Conservation (phyloP, 345 rosid species). For the Cochlearia excelsa region DNA sequence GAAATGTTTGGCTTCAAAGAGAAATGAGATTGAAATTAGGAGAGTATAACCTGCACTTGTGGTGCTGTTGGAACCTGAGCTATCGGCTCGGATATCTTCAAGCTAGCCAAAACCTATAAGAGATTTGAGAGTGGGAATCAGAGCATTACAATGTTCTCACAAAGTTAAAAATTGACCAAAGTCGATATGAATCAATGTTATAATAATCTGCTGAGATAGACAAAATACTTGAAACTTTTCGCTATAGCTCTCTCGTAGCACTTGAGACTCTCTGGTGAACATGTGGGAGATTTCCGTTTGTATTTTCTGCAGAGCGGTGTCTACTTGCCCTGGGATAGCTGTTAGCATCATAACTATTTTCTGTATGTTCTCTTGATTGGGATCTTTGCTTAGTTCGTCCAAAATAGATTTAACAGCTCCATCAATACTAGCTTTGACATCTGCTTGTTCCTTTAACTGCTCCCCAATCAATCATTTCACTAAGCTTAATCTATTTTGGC, state of each 20-base stretch:
- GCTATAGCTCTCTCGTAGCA: conserved; percentile 21
- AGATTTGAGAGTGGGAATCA: conserved; percentile 13
- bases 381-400: conserved; percentile 53
- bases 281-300: conserved; percentile 52
- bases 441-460: conserved; percentile 70
- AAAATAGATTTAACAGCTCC: conserved; percentile 60
- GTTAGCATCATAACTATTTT: conserved; percentile 48
- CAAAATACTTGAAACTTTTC: background rate
- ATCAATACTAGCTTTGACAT: conserved; percentile 51
- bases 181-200: conserved; percentile 5
- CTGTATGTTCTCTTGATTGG: conserved; percentile 48
- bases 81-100: conserved; percentile 40
- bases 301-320: conserved; percentile 48
- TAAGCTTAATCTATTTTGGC: conserved; percentile 20
- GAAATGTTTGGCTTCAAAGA: conserved; percentile 9
- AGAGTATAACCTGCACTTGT: conserved; percentile 44
- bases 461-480: conserved; percentile 32
- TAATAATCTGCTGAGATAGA: conserved; percentile 1
- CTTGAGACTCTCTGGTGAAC: conserved; percentile 60
- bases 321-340: conserved; percentile 54
- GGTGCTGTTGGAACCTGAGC: conserved; percentile 38
- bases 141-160: conserved; percentile 6
- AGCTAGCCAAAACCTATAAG: conserved; percentile 44
- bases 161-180: background rate
- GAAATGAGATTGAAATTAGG: conserved; percentile 5